These are phyloP conservation scores for Ogataea neopini DNA, from an alignment of 805 yeast genomes.

Conservation along the genomic window DNA sequence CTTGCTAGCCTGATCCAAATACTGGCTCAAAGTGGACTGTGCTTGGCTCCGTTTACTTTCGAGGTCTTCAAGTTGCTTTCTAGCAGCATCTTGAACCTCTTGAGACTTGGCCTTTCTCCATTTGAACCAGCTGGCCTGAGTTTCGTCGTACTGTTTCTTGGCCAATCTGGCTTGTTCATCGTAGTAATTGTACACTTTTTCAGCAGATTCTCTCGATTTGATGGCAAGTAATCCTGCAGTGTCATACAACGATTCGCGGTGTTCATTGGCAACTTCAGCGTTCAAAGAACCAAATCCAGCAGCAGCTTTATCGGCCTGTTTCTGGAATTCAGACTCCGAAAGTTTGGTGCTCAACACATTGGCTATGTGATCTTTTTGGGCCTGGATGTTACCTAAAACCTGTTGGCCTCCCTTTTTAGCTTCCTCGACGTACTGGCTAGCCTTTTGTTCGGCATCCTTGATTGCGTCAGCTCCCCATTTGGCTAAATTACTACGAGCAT, in stretches of 20 bases:
- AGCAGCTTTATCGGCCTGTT: slow-evolving; percentile 37
- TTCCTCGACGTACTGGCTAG: slow-evolving; percentile 8
- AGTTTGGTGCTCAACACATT: slow-evolving; percentile 21
- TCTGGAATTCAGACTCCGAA: slow-evolving; percentile 36
- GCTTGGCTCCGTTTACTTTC: slow-evolving; percentile 27
- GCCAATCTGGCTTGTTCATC: slow-evolving; percentile 27
- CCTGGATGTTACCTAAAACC: slow-evolving; percentile 19
- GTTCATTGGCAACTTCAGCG: slow-evolving; percentile 43
- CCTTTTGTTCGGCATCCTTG: slow-evolving; percentile 21
- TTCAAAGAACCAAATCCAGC: slow-evolving; percentile 52
- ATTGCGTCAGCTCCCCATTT: slow-evolving; percentile 28
- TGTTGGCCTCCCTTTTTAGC: slow-evolving; percentile 16
- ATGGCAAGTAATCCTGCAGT: slow-evolving; percentile 23
- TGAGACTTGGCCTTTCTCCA: slow-evolving; percentile 34
- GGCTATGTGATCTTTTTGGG: slow-evolving; percentile 18
- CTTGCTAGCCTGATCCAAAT: slow-evolving; percentile 16
- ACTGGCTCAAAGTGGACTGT: slow-evolving; percentile 18
- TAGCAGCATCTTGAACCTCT: slow-evolving; percentile 32
- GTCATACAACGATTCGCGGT: slow-evolving; percentile 33
- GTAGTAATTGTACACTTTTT: slow-evolving; percentile 25
- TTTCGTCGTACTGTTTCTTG: slow-evolving; percentile 29
- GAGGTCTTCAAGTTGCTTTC: slow-evolving; percentile 24
- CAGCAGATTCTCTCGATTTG: slow-evolving; percentile 26
- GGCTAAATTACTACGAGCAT: slow-evolving; percentile 32
- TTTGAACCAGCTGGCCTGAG: slow-evolving; percentile 30